Percentiles rank a stretch among this genome's conserved stretches.
These are phyloP conservation scores for Phialocephala sp. DNA, from an alignment of 2,329 filamentous ascomycete genomes.

Conservation along the genomic window DNA sequence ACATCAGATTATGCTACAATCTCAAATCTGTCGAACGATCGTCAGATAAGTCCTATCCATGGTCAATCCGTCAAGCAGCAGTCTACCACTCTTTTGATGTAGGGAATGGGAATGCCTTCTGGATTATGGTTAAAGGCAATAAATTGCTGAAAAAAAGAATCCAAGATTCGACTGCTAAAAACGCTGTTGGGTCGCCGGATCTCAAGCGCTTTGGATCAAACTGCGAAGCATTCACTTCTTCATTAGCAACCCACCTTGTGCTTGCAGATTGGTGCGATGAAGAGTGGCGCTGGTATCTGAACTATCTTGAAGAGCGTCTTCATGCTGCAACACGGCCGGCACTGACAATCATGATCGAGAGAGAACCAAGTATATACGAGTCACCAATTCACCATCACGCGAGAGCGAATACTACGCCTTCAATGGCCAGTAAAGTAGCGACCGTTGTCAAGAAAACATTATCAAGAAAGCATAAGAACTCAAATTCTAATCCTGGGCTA, in stretches of 20 bases:
- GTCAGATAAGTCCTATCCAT: constrained; percentile 32
- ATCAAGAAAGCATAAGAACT: neutral
- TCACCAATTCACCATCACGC: neutral
- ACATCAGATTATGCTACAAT: constrained; percentile 48
- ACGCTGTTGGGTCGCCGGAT: neutral
- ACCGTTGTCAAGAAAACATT: neutral
- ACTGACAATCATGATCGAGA: constrained; percentile 7
- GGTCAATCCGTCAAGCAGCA: constrained; percentile 47
- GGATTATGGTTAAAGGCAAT: constrained; percentile 48
- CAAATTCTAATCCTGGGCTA: neutral
- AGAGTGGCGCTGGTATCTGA: constrained; percentile 51
- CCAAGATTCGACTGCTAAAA: constrained; percentile 5
- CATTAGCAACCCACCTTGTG: constrained; percentile 44
- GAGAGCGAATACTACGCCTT: neutral
- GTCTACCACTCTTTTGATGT: constrained; percentile 49
- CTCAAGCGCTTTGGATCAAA: constrained; percentile 20
- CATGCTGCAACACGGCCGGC: constrained; percentile 15
- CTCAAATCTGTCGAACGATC: constrained; percentile 46
- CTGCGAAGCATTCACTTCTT: constrained; percentile 30
- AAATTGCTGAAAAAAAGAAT: constrained; percentile 43
- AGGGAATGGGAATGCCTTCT: constrained; percentile 41
- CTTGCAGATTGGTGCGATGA: constrained; percentile 47
- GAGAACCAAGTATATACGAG: constrained; percentile 13
- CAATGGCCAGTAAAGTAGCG: constrained; percentile 8
- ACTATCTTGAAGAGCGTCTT: constrained; percentile 41